A percentile compares a stretch with the other conserved stretches of the same genome.
phyloP scores from a whole-genome alignment of 192 early-diverging fungal genomes.

The Physocladia obscura region DNA sequence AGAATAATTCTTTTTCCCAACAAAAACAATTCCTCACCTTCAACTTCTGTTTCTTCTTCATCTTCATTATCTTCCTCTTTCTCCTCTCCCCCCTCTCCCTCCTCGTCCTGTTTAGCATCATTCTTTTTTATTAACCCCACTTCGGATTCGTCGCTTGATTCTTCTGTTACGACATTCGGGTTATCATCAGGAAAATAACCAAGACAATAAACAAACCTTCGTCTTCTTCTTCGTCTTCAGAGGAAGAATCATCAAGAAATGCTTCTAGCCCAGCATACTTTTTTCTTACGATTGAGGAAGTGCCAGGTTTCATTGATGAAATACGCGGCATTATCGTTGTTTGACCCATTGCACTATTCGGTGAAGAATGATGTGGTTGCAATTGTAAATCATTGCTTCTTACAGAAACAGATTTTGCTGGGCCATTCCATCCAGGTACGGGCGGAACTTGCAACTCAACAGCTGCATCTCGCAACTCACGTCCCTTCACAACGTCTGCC shows the following conservation, averaged over 20 bases:
- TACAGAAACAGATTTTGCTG: conserved; percentile 1
- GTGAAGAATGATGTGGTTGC: too few relatives aligned
- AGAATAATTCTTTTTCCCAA: neutral
- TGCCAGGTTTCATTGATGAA: neutral
- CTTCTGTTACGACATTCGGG: too few relatives aligned
- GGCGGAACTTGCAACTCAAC: conserved; percentile 1
- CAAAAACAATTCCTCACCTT: neutral
- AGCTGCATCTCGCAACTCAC: conserved; percentile 36
- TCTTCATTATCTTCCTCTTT: conserved; percentile 37
- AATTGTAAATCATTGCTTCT: neutral
- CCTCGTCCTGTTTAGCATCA: conserved; percentile 41
- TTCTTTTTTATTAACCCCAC: neutral
- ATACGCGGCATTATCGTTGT: too few relatives aligned
- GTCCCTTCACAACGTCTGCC: conserved; percentile 60
- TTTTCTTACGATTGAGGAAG: neutral
- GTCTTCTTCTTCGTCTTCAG: conserved; percentile 42
- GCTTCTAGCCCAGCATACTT: conserved; percentile 6
- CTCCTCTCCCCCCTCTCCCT: conserved; percentile 46
- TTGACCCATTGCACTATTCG: too few relatives aligned
- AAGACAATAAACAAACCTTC: conserved; percentile 22
- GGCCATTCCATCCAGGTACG: neutral
- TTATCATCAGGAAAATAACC: too few relatives aligned
- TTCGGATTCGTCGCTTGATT: too few relatives aligned
- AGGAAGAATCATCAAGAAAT: neutral
- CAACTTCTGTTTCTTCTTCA: conserved; percentile 30